A percentile compares a stretch with the other conserved stretches of the same genome.
Evolutionary conservation across 805 yeast genomes (phyloP).

Genomic region (Wickerhamomyces strasburgensis): DNA sequence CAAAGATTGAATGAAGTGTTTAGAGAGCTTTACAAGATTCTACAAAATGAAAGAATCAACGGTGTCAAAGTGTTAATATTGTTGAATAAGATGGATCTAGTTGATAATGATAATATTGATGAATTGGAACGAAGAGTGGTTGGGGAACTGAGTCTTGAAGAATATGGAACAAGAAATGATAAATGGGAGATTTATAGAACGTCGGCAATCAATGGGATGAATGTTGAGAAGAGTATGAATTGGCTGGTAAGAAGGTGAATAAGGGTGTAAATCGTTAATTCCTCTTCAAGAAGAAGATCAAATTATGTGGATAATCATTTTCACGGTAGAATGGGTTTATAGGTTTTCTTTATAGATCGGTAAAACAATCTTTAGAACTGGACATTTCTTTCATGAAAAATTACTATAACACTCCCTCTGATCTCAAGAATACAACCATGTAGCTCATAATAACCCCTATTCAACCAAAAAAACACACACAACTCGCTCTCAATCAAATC

Average conservation of each 20-base stretch:
- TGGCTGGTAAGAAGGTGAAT: slow-evolving; percentile 4
- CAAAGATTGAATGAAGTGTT: slow-evolving; percentile 63
- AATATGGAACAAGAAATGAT: slow-evolving; percentile 10
- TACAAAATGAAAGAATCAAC: slow-evolving; percentile 52
- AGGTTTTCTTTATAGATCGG: too few relatives aligned
- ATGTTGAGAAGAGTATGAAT: slow-evolving; percentile 5
- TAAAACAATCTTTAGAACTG: too few relatives aligned
- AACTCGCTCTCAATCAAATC: too few relatives aligned
- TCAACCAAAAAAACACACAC: too few relatives aligned
- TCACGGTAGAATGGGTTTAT: too few relatives aligned
- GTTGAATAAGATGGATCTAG: slow-evolving; percentile 70
- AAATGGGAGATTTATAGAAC: slow-evolving; percentile 14
- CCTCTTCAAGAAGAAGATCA: too few relatives aligned
- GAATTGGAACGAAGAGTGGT: slow-evolving; percentile 9
- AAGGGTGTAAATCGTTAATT: too few relatives aligned
- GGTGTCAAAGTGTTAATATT: slow-evolving; percentile 66
- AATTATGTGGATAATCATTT: too few relatives aligned
- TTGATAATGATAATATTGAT: slow-evolving; percentile 27
- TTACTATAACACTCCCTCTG: too few relatives aligned
- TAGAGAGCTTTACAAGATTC: slow-evolving; percentile 54
- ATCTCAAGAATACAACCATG: too few relatives aligned
- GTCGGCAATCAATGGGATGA: slow-evolving; percentile 11
- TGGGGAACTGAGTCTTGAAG: slow-evolving; percentile 7
- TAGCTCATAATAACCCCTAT: too few relatives aligned
- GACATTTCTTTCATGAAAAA: too few relatives aligned